Base-by-base conservation (phyloP, 345 rosid genomes). In the Eucalyptus albens region DNA sequence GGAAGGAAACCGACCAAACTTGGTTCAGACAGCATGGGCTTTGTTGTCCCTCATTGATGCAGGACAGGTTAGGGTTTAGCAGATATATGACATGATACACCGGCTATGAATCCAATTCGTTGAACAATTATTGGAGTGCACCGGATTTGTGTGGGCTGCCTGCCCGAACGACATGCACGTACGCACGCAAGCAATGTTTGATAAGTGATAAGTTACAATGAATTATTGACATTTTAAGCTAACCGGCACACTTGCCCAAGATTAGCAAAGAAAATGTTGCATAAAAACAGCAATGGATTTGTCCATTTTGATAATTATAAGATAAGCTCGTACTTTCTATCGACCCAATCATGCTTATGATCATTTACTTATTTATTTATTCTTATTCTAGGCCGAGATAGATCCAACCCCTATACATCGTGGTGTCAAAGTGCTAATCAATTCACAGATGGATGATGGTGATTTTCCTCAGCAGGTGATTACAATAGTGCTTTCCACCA, bases 381-480 rank as follows among this genome's bases (percentile, higher is more conserved):
- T 42, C 87, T 40, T 31, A 22, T 8, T 33, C 37, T 55, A 89
- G 91, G 91, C 88, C 11, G 86, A 90, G 42, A 87, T 88, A 29
- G 90, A 94, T 89, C 92, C 93, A 44, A 89, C 89, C 8, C 94
- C 95, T 8, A 92, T 94, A 62, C 92, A 94, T 88, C 89, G 82
- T 2, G 95, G 96, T 33, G 91, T 92, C 49, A 91, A 77, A 91
- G 86, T 93, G 45, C 88, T 94, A 22, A 92, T 93, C 89, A 94
- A 94, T 85, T 88, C 94, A 86, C 96, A 94, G 80, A 90, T 91
- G 92, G 92, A 92, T 62, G 93, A 94, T 89, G 96, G 96, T 9
- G 96, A 94, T 92, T 94, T 94, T 82, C 94, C 96, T 50, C 96
- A 94, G n/a, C 92, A 92, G 93, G 94, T 92, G 88, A 86, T 27